These are phyloP conservation scores for Porphyrellus cyaneotinctus DNA, from an alignment of 768 basidiomycete genomes.

Conservation along the genomic window DNA sequence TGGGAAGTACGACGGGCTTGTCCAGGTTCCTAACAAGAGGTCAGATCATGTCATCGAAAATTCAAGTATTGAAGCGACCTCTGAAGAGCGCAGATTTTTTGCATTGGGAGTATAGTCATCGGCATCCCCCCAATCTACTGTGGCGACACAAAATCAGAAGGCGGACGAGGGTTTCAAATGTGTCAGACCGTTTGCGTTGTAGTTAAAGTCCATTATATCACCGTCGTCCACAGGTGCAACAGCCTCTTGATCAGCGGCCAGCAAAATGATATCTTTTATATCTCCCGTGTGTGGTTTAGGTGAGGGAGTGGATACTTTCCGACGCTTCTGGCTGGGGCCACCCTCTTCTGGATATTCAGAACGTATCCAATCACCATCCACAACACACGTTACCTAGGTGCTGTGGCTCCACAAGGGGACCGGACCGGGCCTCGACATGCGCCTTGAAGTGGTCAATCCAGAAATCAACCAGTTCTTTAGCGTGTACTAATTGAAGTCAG, in stretches of 20 bases:
- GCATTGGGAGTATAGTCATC: constrained; percentile 16
- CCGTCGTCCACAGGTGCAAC: constrained; percentile 6
- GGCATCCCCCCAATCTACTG: constrained; percentile 22
- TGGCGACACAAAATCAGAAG: constrained; percentile 5
- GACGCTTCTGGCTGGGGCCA: constrained; percentile 44
- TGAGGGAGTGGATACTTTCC: constrained; percentile 31
- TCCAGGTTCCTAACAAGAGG: constrained; percentile 64
- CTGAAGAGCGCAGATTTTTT: constrained; percentile 50
- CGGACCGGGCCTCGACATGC: constrained; percentile 61
- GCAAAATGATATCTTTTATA: neutral
- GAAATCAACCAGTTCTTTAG: constrained; percentile 63
- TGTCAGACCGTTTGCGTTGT: constrained; percentile 22
- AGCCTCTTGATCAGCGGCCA: constrained; percentile 6
- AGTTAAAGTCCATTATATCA: constrained; percentile 22
- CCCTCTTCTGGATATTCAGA: constrained; percentile 32
- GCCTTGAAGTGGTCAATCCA: constrained; percentile 72
- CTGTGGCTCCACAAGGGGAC: constrained; percentile 7
- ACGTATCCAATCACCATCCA: neutral
- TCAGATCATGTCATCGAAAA: constrained; percentile 11
- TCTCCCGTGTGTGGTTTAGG: neutral
- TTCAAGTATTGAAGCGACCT: constrained; percentile 41
- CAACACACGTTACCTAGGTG: constrained; percentile 11
- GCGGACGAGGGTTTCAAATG: neutral
- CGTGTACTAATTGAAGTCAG: constrained; percentile 47
- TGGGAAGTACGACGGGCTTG: constrained; percentile 75